Base-by-base conservation (phyloP, 345 rosid genomes). In the Schrenkiella parvula region DNA sequence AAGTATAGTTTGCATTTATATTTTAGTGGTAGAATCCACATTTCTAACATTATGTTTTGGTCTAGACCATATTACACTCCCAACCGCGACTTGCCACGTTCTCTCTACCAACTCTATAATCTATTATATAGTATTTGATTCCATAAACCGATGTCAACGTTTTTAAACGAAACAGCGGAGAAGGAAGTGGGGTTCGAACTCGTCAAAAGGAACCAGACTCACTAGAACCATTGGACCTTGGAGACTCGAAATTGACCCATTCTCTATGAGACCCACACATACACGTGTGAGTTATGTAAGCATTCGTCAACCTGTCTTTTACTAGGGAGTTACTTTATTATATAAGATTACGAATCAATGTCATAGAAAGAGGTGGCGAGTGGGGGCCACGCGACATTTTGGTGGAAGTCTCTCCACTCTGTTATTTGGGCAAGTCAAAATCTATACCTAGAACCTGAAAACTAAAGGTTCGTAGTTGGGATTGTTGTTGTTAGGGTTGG, bases 321-420 rank as follows among this genome's bases (percentile, higher is more conserved):
- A n/a, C 59, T 15, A 53, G 58, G 21, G 19, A 12, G 6, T 22
- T 25, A 2, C 31, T 12, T 13, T 51, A 65, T 48, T 7, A 4
- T 35, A n/a, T 17, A 35, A n/a, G n/a, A 26, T 48, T 4, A 3
- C 8, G 60, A 48, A 71, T 48, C n/a, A n/a, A n/a, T n/a, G n/a
- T n/a, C 68, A 38, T 31, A 71, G 44, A 62, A 52, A 41, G 54
- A 62, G 62, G 18, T 52, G 43, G 64, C n/a, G 41, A 44, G 8
- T 46, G 48, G 65, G 77, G 65, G 51, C 59, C 77, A 73, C 77
- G 42, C 71, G 77, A 38, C 50, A 73, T 46, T 62, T 21, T 52
- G 62, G 69, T 61, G 62, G 69, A 60, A 60, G 60, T n/a, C 1
- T 71, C 38, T 25, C 19, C 52, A 35, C 58, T 47, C 17, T 11